These are phyloP conservation scores for Boletellus sp. DNA, from an alignment of 768 basidiomycete genomes.

Conservation along the genomic window DNA sequence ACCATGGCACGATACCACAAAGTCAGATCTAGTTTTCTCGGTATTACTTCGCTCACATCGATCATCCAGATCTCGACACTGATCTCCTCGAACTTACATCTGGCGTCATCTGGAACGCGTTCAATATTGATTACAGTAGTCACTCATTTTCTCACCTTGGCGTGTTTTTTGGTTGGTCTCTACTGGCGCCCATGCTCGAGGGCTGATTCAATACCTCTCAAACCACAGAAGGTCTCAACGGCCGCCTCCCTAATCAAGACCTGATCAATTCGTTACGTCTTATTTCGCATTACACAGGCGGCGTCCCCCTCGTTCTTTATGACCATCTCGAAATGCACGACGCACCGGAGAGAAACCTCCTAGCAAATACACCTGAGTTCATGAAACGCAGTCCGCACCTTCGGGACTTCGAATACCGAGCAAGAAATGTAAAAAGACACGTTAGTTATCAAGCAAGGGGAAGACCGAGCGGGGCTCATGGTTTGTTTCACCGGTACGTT, in stretches of 20 bases:
- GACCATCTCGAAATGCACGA: constrained; percentile 62
- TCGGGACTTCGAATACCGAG: constrained; percentile 52
- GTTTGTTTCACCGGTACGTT: constrained; percentile 77
- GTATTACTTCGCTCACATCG: background rate
- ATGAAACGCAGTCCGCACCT: constrained; percentile 43
- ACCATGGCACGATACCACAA: constrained; percentile 65
- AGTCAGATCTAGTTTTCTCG: constrained; percentile 43
- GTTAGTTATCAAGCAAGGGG: constrained; percentile 73
- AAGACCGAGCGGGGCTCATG: constrained; percentile 84
- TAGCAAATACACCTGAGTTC: constrained; percentile 45
- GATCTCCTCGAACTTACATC: constrained; percentile 63
- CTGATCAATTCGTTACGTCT: constrained; percentile 76
- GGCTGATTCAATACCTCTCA: background rate
- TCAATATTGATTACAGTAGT: constrained; percentile 93
- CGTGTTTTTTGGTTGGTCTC: constrained; percentile 81
- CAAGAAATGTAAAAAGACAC: constrained; percentile 68
- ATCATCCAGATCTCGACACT: constrained; percentile 54
- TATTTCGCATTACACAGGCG: constrained; percentile 69
- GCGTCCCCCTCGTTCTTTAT: constrained; percentile 77
- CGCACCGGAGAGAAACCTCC: constrained; percentile 30
- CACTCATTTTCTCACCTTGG: constrained; percentile 97
- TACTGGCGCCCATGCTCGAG: background rate
- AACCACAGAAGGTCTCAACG: constrained; percentile 84
- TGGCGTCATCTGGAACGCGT: constrained; percentile 92
- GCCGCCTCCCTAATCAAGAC: constrained; percentile 94